These are phyloP conservation scores for Vigna reflexopilosa DNA, from an alignment of 306 rosid genomes.

Conservation along the genomic window DNA sequence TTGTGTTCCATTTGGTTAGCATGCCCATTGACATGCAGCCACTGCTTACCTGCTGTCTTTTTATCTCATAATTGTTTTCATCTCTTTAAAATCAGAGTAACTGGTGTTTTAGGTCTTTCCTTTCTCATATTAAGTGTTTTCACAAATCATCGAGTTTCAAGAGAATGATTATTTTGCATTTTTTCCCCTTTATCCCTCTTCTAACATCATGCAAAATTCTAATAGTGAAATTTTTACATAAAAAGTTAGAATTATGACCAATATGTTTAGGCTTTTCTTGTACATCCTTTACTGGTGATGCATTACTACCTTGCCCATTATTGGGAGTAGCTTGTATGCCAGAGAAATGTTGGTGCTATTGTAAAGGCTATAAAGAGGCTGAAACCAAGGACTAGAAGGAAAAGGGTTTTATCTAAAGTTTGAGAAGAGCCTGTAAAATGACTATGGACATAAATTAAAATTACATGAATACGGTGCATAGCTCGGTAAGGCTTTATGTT, in stretches of 20 bases:
- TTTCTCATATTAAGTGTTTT: slow-evolving; percentile 35
- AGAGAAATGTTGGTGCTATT: slow-evolving; percentile 35
- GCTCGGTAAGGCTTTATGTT: slow-evolving; percentile 36
- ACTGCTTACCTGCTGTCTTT: slow-evolving; percentile 54
- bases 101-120: slow-evolving; percentile 32
- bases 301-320: slow-evolving; percentile 30
- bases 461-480: neutral
- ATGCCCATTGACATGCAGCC: slow-evolving; percentile 61
- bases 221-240: neutral
- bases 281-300: neutral
- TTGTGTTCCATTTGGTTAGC: slow-evolving; percentile 54
- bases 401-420: slow-evolving; percentile 10
- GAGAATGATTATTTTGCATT: slow-evolving; percentile 15
- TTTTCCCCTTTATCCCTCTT: neutral
- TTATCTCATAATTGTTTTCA: slow-evolving; percentile 50
- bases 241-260: slow-evolving; percentile 11
- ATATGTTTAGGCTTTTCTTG: neutral
- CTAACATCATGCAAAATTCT: neutral
- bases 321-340: slow-evolving; percentile 26
- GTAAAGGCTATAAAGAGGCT: slow-evolving; percentile 27
- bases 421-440: slow-evolving; percentile 33
- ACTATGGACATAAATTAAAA: slow-evolving; percentile 25
- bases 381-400: slow-evolving; percentile 22
- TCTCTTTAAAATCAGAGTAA: slow-evolving; percentile 40
- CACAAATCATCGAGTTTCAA: slow-evolving; percentile 8